phyloP scores from a whole-genome alignment of 306 rosid genomes.

The Comarum palustre region DNA sequence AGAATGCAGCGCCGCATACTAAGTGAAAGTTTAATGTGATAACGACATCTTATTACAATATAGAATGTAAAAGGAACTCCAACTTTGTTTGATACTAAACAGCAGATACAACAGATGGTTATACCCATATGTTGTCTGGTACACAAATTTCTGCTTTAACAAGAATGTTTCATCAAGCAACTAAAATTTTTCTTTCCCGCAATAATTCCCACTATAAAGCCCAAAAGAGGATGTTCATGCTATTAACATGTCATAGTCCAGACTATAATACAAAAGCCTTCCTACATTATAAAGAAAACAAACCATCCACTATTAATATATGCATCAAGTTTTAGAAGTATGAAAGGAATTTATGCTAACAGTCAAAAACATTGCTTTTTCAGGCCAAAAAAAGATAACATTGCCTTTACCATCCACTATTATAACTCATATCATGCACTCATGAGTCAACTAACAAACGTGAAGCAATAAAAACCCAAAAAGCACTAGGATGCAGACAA shows the following conservation, averaged over 20 bases:
- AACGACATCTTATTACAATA: background rate
- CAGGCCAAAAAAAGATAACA: too few relatives aligned
- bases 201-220: background rate
- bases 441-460: background rate
- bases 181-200: background rate
- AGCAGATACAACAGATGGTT: background rate
- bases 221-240: background rate
- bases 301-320: background rate
- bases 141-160: background rate
- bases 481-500: background rate
- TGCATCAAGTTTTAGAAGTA: background rate
- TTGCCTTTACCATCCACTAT: too few relatives aligned
- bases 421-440: background rate
- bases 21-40: background rate
- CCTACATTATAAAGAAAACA: background rate
- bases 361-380: background rate
- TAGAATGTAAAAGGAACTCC: background rate
- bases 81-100: background rate
- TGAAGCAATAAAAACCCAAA: background rate
- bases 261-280: background rate
- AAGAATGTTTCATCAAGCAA: background rate
- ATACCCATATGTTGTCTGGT: background rate
- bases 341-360: background rate
- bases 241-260: background rate
- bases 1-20: background rate